Conservation (phyloP, 2,329 filamentous ascomycete species). For the Sarocladium brachiariae region DNA sequence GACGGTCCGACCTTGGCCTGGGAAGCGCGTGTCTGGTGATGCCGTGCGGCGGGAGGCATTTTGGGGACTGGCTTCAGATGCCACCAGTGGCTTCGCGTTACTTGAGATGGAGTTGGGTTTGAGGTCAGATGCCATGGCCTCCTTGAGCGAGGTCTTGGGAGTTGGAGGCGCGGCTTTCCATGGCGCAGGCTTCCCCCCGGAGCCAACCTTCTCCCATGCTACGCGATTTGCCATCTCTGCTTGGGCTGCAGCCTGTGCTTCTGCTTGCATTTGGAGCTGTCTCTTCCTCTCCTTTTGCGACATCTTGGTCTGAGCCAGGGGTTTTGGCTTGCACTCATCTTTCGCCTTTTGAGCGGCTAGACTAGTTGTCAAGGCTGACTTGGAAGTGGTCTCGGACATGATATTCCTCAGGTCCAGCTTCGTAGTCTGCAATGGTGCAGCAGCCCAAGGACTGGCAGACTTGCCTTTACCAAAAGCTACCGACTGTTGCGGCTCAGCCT, state of each 20-base stretch:
- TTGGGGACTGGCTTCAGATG: conserved; percentile 33
- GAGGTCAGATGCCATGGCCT: conserved; percentile 33
- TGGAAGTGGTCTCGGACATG: conserved; percentile 53
- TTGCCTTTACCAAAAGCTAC: conserved; percentile 3
- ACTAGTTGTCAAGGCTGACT: conserved; percentile 47
- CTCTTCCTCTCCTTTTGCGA: conserved; percentile 92
- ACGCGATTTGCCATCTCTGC: conserved; percentile 24
- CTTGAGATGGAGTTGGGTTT: conserved; percentile 20
- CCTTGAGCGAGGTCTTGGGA: conserved; percentile 43
- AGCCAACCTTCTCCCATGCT: conserved; percentile 37
- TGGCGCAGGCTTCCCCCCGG: conserved; percentile 42
- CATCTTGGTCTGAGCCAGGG: conserved; percentile 49
- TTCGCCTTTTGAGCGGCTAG: conserved; percentile 43
- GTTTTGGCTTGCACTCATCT: conserved; percentile 27
- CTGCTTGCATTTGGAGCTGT: conserved; percentile 61
- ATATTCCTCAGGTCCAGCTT: conserved; percentile 73
- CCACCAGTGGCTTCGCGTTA: conserved; percentile 35
- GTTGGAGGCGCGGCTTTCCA: conserved; percentile 57
- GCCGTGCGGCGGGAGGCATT: conserved; percentile 41
- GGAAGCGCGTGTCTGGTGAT: conserved; percentile 56
- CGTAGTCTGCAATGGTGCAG: conserved; percentile 43
- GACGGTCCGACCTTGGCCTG: conserved; percentile 44
- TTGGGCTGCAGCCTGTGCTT: conserved; percentile 32
- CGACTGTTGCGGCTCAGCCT: neutral
- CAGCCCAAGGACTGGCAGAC: conserved; percentile 40